phyloP scores from a whole-genome alignment of 192 early-diverging fungal species.

The Geranomyces variabilis region DNA sequence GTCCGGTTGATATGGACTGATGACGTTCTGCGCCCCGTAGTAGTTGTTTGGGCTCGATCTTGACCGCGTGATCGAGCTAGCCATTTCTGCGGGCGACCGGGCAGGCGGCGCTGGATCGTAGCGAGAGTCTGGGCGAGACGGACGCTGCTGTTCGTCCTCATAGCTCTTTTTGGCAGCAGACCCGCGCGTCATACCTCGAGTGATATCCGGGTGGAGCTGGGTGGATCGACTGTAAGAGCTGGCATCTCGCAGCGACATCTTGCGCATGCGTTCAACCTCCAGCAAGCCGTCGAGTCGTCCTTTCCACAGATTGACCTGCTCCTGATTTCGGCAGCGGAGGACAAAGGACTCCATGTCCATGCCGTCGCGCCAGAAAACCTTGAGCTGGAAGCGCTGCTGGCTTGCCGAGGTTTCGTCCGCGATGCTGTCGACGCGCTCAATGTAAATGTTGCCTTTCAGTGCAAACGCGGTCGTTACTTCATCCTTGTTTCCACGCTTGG shows the following conservation, averaged over 20 bases:
- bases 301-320: conserved; percentile 92
- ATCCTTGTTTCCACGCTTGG: conserved; percentile 54
- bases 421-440: conserved; percentile 76
- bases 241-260: conserved; percentile 17
- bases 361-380: conserved; percentile 84
- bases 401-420: conserved; percentile 58
- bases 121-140: neutral
- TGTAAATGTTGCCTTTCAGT: conserved; percentile 86
- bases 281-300: conserved; percentile 71
- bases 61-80: conserved; percentile 25
- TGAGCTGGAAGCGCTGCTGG: conserved; percentile 46
- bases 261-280: conserved; percentile 24
- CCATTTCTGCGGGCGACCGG: neutral
- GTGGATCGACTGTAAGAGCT: conserved; percentile 24
- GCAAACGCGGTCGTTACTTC: conserved; percentile 33
- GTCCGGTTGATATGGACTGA: neutral
- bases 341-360: conserved; percentile 81
- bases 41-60: conserved; percentile 43
- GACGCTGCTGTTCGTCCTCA: conserved; percentile 15
- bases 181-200: conserved; percentile 10
- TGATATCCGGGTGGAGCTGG: conserved; percentile 35
- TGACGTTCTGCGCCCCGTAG: conserved; percentile 7
- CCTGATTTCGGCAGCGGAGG: conserved; percentile 86
- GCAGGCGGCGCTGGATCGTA: neutral
- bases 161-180: neutral